Evolutionary conservation across 2,329 filamentous ascomycete species (phyloP), one percentile per base, ranked within the genome.

Genomic region (Hypoxylon sp.): DNA sequence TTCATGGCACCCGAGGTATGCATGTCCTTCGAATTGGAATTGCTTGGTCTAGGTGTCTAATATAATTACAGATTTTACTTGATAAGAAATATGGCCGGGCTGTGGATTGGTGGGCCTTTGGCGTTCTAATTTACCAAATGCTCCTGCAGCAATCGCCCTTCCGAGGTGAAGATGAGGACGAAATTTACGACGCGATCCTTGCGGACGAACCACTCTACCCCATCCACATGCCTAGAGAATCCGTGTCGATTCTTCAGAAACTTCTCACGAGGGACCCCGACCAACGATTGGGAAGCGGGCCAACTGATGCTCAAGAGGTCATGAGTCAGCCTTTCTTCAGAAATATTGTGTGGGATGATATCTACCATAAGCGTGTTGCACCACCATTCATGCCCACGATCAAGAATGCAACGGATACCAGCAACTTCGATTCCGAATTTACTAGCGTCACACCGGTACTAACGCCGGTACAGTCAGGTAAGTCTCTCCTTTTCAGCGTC

Each of bases 101-200:
- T 15, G 96, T 99, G 47, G 96, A 99, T 80, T 99, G 96, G 96
- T 99, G 96, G 96, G 97, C 97, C 6, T 99, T 99, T 81, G 96
- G 96, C 79, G 96, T 99, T 32, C 84, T 99, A 75, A 99, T 99
- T 76, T 99, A 99, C 84, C 96, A 99, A 81, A 99, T 99, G 97
- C 91, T 99, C 63, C 89, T 99, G 53, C 97, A 99, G 79, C 97
- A 99, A 80, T 98, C 95, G 31, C 96, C 96, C 0, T 99, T 99
- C 92, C 92, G 96, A 75, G 96, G 96, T 76, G 97, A 99, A 80
- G 96, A 99, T 75, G 97, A 99, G 78, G 96, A 99, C 79, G 96
- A 99, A 82, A 99, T 99, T 71, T 99, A 99, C 84, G 96, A 99
- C 76, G 95, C 96, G 37, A 98, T 99, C 83, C 88, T 99, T 47